Conservation (phyloP, 2,329 filamentous ascomycete genomes). For the Emergomyces orientalis region DNA sequence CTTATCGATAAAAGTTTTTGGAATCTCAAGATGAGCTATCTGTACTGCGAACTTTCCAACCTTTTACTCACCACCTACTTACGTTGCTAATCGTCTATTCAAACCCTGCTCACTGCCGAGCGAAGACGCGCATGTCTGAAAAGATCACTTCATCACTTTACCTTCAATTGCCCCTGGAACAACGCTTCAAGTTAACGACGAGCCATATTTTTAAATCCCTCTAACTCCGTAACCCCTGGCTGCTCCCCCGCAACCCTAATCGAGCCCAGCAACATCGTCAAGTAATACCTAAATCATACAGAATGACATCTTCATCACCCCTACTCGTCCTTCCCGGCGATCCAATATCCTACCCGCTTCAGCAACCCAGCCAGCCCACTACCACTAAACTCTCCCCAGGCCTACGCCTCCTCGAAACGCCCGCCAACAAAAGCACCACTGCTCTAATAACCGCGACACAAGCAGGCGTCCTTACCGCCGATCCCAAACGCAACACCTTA, state of each 20-base stretch:
- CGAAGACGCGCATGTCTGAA: not conserved
- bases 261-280: not conserved
- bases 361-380: conserved; percentile 45
- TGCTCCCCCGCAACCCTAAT: not conserved
- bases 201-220: not conserved
- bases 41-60: too few relatives aligned
- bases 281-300: not conserved
- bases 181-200: not conserved
- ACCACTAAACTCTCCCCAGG: conserved; percentile 76
- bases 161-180: not conserved
- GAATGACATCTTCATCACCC: conserved; percentile 32
- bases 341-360: conserved; percentile 54
- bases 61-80: not conserved
- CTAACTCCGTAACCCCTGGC: not conserved
- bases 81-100: not conserved
- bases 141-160: not conserved
- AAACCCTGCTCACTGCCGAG: not conserved
- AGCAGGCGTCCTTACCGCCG: conserved; percentile 30
- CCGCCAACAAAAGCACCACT: conserved; percentile 58
- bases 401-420: conserved; percentile 61
- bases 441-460: conserved; percentile 42
- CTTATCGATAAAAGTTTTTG: not conserved
- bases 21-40: not conserved
- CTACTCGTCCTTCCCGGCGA: conserved; percentile 79
- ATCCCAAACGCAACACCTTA: conserved; percentile 33